phyloP scores from a whole-genome alignment of 2,329 filamentous ascomycete species.

The Phialemoniopsis sp. region DNA sequence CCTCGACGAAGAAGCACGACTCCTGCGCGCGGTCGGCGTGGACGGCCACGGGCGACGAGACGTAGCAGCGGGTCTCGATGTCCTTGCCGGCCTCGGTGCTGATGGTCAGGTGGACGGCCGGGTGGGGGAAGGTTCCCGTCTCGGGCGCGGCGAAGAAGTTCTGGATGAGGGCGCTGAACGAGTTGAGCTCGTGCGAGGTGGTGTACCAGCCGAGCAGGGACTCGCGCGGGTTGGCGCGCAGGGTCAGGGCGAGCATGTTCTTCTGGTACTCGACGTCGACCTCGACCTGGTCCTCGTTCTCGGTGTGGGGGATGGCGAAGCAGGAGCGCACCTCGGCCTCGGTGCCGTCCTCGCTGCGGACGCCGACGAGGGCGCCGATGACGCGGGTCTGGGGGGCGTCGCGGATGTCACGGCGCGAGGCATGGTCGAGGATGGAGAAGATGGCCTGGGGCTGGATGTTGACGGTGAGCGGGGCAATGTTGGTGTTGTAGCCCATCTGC shows the following conservation, averaged over 20 bases:
- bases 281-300: slow-evolving; percentile 97
- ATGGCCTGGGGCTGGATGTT: slow-evolving; percentile 88
- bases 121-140: slow-evolving; percentile 94
- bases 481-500: slow-evolving; percentile 74
- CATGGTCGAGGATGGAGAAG: slow-evolving; percentile 86
- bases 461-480: slow-evolving; percentile 87
- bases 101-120: slow-evolving; percentile 95
- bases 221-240: slow-evolving; percentile 92
- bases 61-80: slow-evolving; percentile 89
- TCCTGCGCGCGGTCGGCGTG: slow-evolving; percentile 93
- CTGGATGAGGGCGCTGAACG: slow-evolving; percentile 96
- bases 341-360: slow-evolving; percentile 91
- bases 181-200: slow-evolving; percentile 94
- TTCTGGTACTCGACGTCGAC: slow-evolving; percentile 99
- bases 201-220: slow-evolving; percentile 97
- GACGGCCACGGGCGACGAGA: slow-evolving; percentile 90
- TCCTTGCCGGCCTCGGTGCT: slow-evolving; percentile 84
- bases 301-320: slow-evolving; percentile 97
- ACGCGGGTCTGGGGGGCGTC: slow-evolving; percentile 87
- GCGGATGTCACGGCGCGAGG: slow-evolving; percentile 74
- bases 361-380: slow-evolving; percentile 91
- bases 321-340: slow-evolving; percentile 94
- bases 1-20: slow-evolving; percentile 95
- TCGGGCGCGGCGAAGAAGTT: slow-evolving; percentile 98
- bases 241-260: slow-evolving; percentile 93